Evolutionary conservation across 2,329 filamentous ascomycete genomes (phyloP), one percentile per base, ranked within the genome.

Genomic region (Fusarium sp.): DNA sequence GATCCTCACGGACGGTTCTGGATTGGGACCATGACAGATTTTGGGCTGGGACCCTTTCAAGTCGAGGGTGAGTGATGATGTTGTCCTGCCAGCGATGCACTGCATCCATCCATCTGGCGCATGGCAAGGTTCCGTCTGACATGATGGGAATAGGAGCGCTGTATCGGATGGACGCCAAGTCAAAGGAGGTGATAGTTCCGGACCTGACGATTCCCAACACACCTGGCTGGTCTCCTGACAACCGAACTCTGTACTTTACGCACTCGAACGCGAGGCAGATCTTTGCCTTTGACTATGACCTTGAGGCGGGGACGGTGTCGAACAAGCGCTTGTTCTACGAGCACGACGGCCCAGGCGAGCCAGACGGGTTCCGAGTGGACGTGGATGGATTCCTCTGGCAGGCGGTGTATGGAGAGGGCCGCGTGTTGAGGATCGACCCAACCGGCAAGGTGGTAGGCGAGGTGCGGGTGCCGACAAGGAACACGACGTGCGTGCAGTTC

Each of bases 321-420:
- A 92, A 93, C 82, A 89, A 91, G 79, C 90, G 93, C 65, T 85
- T 92, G 40, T 95, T 95, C 84, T 96, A 95, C 84, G 85, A 88
- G 66, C 91, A 95, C 79, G 87, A 89, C 5, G 89, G 89, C 1
- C 82, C 88, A 29, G 92, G 92, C 57, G 90, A 91, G 71, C 95
- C 95, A 1, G 95, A 98, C 82, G 95, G 95, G 3, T 95, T 96
- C 83, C 92, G 92, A 71, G 89, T 97, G 78, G 95, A 98, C 80
- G 89, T 88, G 50, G 91, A 97, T 64, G 95, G 95, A n/a, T 92
- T 93, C 84, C 88, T 98, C 78, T 98, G 96, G 95, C 92, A 93
- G 70, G 94, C 94, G 9, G 87, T 97, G n/a, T 97, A 94, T 80
- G 95, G 95, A 63, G 93, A 93, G 71, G 86, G 89, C 68, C 89